Conservation (phyloP, 495 filamentous ascomycete species). For the Durotheca rogersii region DNA sequence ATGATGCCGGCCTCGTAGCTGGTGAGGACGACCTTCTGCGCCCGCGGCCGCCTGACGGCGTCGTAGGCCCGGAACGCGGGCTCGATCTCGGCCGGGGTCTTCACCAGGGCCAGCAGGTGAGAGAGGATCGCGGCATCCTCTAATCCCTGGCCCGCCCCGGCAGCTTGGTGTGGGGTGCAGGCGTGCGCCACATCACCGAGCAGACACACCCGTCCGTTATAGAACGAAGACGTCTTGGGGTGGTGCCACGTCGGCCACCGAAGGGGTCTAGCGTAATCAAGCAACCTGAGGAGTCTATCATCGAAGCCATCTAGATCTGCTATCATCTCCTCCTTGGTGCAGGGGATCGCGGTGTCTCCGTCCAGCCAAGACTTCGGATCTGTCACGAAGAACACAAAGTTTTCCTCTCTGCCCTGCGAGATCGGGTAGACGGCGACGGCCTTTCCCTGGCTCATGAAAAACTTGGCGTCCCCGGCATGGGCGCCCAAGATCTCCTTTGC, state of each 20-base stretch:
- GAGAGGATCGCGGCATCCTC: conserved; percentile 61
- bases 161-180: conserved; percentile 60
- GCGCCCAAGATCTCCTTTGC: conserved; percentile 50
- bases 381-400: conserved; percentile 26
- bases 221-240: conserved; percentile 52
- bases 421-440: conserved; percentile 62
- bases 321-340: conserved; percentile 31
- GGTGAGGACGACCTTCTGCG: conserved; percentile 49
- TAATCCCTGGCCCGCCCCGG: conserved; percentile 61
- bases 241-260: conserved; percentile 64
- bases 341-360: conserved; percentile 15
- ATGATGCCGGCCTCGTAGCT: conserved; percentile 44
- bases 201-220: conserved; percentile 50
- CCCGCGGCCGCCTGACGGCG: conserved; percentile 38
- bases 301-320: conserved; percentile 29
- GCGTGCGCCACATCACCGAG: conserved; percentile 65
- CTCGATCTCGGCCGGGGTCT: conserved; percentile 18
- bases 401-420: conserved; percentile 46
- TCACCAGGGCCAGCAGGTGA: conserved; percentile 42
- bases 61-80: conserved; percentile 39
- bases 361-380: conserved; percentile 12
- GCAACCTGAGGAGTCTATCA: conserved; percentile 21
- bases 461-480: conserved; percentile 52
- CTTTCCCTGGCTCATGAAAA: conserved; percentile 53
- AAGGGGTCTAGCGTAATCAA: conserved; percentile 40